A percentile compares a stretch with the other conserved stretches of the same genome.
Evolutionary conservation across 108 stramenopile genomes (phyloP).

Genomic region (Discostella stelligeroides): DNA sequence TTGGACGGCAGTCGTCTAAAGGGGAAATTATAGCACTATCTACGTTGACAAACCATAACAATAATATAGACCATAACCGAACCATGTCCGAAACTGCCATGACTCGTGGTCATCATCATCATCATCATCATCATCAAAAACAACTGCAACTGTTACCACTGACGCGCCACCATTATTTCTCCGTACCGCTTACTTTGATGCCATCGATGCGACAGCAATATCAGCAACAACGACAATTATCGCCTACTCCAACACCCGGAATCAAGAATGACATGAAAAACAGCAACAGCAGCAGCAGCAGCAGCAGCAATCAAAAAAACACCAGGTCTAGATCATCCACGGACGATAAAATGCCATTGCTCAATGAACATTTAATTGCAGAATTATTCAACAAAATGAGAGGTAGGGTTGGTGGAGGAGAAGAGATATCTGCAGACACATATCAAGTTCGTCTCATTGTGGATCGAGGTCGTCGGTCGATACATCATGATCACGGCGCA

Average conservation of each 20-base stretch:
- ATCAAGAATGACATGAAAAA: not conserved
- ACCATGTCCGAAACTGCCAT: too few species aligned
- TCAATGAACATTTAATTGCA: constrained; percentile 48
- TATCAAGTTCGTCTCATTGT: constrained; percentile 63
- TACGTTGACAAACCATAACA: too few species aligned
- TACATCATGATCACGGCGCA: not conserved
- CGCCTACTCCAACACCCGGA: not conserved
- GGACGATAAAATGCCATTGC: constrained; percentile 34
- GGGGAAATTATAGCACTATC: too few species aligned
- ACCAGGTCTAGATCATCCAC: not conserved
- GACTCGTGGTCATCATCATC: too few species aligned
- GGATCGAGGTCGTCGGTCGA: constrained; percentile 51
- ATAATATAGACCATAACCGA: too few species aligned
- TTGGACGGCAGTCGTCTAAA: too few species aligned
- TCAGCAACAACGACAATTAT: not conserved
- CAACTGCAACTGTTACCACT: not conserved
- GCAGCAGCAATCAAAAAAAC: not conserved
- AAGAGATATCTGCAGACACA: constrained; percentile 39
- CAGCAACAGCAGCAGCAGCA: not conserved
- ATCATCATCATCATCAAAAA: not conserved
- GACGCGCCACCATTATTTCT: too few species aligned
- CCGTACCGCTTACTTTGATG: too few species aligned
- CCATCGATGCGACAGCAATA: too few species aligned
- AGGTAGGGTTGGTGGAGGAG: not conserved
- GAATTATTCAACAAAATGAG: constrained; percentile 24